Percentiles rank a stretch among this genome's conserved stretches.
phyloP scores from a whole-genome alignment of 768 basidiomycete species.

The Amyloporia xantha region DNA sequence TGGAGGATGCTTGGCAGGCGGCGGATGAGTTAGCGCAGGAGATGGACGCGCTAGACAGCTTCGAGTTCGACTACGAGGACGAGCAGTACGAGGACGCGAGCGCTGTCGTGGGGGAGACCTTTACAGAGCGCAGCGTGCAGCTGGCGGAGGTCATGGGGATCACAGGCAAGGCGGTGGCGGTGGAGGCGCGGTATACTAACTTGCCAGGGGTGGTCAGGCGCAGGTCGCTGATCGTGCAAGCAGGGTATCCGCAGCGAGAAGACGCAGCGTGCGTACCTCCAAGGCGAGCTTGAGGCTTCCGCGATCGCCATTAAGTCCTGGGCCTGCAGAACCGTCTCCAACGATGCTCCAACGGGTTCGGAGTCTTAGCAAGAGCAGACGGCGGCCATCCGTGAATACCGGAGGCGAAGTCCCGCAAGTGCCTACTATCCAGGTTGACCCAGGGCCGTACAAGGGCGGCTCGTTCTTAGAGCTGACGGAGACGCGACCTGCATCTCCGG shows the following conservation, averaged over 20 bases:
- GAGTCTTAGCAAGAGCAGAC: constrained; percentile 20
- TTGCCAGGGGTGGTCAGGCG: neutral
- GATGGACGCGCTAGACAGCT: constrained; percentile 54
- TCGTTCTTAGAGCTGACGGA: constrained; percentile 22
- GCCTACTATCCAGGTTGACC: constrained; percentile 14
- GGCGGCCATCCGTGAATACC: constrained; percentile 8
- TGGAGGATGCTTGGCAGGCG: constrained; percentile 77
- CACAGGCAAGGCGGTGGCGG: constrained; percentile 32
- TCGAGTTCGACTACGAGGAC: constrained; percentile 14
- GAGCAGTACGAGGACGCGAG: constrained; percentile 11
- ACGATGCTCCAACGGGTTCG: constrained; percentile 1
- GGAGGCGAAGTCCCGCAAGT: constrained; percentile 12
- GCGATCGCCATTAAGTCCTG: constrained; percentile 20
- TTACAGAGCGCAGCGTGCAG: constrained; percentile 17
- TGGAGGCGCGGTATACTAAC: constrained; percentile 27
- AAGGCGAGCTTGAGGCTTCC: constrained; percentile 63
- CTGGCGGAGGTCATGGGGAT: constrained; percentile 30
- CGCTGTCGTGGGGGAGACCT: neutral
- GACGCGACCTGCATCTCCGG: constrained; percentile 18
- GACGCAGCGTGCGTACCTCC: constrained; percentile 55
- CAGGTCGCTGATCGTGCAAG: constrained; percentile 32
- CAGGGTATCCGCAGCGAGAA: constrained; percentile 57
- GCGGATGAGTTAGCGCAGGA: constrained; percentile 69
- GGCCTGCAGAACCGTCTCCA: neutral
- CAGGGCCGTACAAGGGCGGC: constrained; percentile 10